Evolutionary conservation across 345 rosid species (phyloP), one percentile per base, ranked within the genome.

Genomic region (Moricandia moricandioides): DNA sequence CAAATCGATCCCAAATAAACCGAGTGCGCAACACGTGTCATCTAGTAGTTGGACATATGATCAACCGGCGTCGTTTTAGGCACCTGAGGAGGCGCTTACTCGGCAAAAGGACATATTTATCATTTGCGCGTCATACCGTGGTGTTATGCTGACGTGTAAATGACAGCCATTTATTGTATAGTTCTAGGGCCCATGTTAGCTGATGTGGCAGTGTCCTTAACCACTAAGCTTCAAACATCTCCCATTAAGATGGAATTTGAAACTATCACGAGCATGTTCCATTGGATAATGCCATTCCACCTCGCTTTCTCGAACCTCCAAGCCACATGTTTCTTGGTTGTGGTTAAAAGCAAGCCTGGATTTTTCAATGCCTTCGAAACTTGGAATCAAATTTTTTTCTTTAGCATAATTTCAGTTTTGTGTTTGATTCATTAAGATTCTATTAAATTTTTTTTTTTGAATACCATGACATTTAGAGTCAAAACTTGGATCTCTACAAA

Each of bases 221-320:
- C 70, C 79, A 49, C 18, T 54, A 35, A 12, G 34, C 57, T 52
- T 75, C 17, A 3, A 6, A 60, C 31, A 29, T 9, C 49, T 40
- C 33, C 13, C 24, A 54, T 56, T 11, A 4, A 60, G 24, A 61
- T 75, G 74, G 74, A 67, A 58, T 31, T 74, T 66, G 68, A 67
- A 49, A 1, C 7, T 51, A 49, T 51, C 34, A 13, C 27, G 57
- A 14, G 69, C 56, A 61, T 75, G 64, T 61, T 75, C 74, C 26
- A 17, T 9, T 75, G 74, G 61, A 76, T 62, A 69, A 62, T 76
- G 70, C 65, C 57, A 58, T 30, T 69, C 47, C 69, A 62, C 70
- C 58, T 69, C 5, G 63, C 47, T 52, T 29, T 61, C 69, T 68
- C 62, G n/a, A 24, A 33, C 40, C 33, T 49, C 47, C 37, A 47